Conservation (phyloP, 2,329 filamentous ascomycete species). For the Nemania diffusa region DNA sequence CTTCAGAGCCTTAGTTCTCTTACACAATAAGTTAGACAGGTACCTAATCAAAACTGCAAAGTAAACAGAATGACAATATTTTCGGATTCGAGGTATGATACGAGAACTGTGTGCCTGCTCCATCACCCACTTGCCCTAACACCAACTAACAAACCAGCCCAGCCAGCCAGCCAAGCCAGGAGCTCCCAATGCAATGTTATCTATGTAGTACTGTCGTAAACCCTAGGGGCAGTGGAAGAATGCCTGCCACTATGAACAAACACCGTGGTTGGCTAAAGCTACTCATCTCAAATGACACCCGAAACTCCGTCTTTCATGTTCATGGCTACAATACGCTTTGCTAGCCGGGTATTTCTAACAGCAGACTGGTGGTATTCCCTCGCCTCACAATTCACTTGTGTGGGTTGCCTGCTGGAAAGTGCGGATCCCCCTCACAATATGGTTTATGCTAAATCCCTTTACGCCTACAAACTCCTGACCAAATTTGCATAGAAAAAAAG, state of each 20-base stretch:
- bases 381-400: slow-evolving; percentile 10
- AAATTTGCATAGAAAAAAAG: neutral
- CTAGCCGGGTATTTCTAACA: slow-evolving; percentile 38
- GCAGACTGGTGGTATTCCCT: slow-evolving; percentile 21
- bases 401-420: slow-evolving; percentile 1
- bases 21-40: neutral
- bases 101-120: slow-evolving; percentile 1
- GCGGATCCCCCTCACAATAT: slow-evolving; percentile 2
- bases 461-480: slow-evolving; percentile 29
- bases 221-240: slow-evolving; percentile 17
- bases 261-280: slow-evolving; percentile 8
- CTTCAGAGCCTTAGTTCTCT: neutral
- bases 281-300: slow-evolving; percentile 23
- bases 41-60: no score
- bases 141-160: slow-evolving; percentile 11
- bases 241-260: neutral
- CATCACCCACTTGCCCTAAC: slow-evolving; percentile 3
- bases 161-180: slow-evolving; percentile 18
- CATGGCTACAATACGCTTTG: slow-evolving; percentile 30
- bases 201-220: slow-evolving; percentile 24
- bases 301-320: slow-evolving; percentile 35
- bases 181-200: slow-evolving; percentile 30
- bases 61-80: neutral
- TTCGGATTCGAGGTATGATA: slow-evolving; percentile 7
- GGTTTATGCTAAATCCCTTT: slow-evolving; percentile 20